Evolutionary conservation across 2,329 filamentous ascomycete genomes (phyloP), one percentile per base, ranked within the genome.

Genomic region (Tolypocladium paradoxum): DNA sequence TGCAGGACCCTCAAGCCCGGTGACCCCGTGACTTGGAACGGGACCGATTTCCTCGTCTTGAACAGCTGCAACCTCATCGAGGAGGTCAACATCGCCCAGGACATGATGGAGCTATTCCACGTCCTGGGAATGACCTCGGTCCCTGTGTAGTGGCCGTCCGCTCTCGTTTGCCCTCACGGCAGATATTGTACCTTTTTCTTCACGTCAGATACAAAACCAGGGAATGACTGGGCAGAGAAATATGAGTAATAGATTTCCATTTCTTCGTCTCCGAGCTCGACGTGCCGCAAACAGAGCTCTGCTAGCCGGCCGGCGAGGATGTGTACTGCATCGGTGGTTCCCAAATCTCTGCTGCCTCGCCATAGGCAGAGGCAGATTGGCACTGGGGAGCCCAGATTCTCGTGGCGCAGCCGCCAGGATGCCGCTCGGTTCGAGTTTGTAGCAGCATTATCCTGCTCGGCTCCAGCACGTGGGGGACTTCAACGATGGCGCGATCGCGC

Each of bases 1-100:
- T 20, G 37, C 40, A 51, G 45, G 29, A 20, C 35, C 14, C 49
- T 52, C 16, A 57, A 55, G 45, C 16, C 45, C 12, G 51, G 55
- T 36, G 53, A 54, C 45, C 31, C 46, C 18, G 37, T 50, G n/a
- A 47, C 40, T 16, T 56, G 45, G 45, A 56, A 54, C 37, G 52
- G 54, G 3, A 54, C 49, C 6, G 52, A 51, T 34, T 56, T 54
- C 31, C 54, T 54, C 37, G 54, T 54, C 33, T 11, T 56, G n/a
- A 54, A 56, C n/a, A 20, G 36, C 31, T 22, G 18, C 18, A 50
- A 38, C 22, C 33, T 49, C n/a, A 14, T 52, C 24, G 38, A 50
- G 27, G 54, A 55, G 48, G 22, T 51, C 16, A 53, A 49, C 22
- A 51, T 51, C 35, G 51, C 51, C 34, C 48, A 50, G 45, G 46